phyloP scores from a whole-genome alignment of 163 green algal genomes.

The Chlamydomonas reinhardtii region DNA sequence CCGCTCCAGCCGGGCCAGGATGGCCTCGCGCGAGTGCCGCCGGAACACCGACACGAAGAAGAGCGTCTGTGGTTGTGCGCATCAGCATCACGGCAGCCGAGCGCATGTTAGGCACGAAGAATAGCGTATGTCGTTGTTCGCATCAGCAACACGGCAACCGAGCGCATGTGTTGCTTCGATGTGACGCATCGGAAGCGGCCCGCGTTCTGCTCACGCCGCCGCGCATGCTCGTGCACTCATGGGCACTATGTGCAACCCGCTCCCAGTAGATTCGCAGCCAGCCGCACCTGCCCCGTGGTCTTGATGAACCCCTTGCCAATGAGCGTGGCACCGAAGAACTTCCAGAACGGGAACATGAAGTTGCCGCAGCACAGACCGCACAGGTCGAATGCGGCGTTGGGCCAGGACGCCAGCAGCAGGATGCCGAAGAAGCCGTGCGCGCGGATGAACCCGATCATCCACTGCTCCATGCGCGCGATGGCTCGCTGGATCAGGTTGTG shows the following conservation, averaged over 20 bases:
- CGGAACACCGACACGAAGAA: slow-evolving; percentile 87
- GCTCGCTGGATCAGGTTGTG: slow-evolving; percentile 36
- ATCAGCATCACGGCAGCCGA: too few relatives aligned
- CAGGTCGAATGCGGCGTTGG: slow-evolving; percentile 95
- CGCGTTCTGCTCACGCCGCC: too few relatives aligned
- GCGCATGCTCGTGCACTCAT: too few relatives aligned
- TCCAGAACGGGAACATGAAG: slow-evolving; percentile 95
- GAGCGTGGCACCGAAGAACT: slow-evolving; percentile 92
- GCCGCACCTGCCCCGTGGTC: slow-evolving; percentile 67
- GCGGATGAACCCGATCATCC: slow-evolving; percentile 92
- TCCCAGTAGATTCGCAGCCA: too few relatives aligned
- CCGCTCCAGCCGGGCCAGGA: slow-evolving; percentile 70
- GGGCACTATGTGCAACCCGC: too few relatives aligned
- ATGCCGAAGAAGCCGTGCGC: slow-evolving; percentile 84
- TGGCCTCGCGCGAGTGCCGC: slow-evolving; percentile 61
- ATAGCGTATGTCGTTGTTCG: too few relatives aligned
- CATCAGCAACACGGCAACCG: too few relatives aligned
- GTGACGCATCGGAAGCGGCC: too few relatives aligned
- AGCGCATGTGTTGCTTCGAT: too few relatives aligned
- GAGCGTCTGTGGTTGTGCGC: slow-evolving; percentile 19
- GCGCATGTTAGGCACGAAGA: too few relatives aligned
- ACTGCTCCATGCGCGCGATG: slow-evolving; percentile 74
- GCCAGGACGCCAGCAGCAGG: slow-evolving; percentile 84
- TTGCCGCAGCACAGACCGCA: slow-evolving; percentile 94
- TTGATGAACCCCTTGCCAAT: slow-evolving; percentile 94